A percentile compares a stretch with the other conserved stretches of the same genome.
phyloP scores from a whole-genome alignment of 805 yeast species.

The Metschnikowia chrysomelidarum region DNA sequence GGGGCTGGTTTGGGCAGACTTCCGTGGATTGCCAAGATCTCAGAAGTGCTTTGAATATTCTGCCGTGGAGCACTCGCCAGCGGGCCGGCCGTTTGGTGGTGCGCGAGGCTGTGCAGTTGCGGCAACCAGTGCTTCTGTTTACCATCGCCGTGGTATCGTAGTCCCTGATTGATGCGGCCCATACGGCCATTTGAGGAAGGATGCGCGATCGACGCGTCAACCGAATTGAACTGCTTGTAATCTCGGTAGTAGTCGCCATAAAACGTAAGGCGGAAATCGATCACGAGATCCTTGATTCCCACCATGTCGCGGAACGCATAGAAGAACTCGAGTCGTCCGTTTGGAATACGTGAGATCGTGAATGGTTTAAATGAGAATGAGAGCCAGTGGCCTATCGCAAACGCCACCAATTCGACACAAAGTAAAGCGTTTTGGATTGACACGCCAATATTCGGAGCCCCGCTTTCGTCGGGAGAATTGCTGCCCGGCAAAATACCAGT shows the following conservation, averaged over 20 bases:
- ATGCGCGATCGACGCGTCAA: conserved; percentile 65
- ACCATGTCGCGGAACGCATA: conserved; percentile 75
- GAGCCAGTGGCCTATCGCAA: conserved; percentile 84
- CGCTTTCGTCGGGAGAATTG: conserved; percentile 23
- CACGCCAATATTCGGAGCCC: conserved; percentile 44
- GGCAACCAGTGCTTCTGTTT: conserved; percentile 78
- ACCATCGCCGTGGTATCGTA: conserved; percentile 79
- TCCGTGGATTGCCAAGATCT: conserved; percentile 21
- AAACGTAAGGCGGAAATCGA: conserved; percentile 72
- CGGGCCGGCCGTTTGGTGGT: conserved; percentile 6
- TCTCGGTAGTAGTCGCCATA: conserved; percentile 70
- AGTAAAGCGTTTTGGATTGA: conserved; percentile 75
- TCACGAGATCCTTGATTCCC: conserved; percentile 71
- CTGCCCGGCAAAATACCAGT: conserved; percentile 43
- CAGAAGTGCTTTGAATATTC: conserved; percentile 29
- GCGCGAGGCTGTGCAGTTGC: conserved; percentile 12
- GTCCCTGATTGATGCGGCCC: conserved; percentile 77
- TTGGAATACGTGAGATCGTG: conserved; percentile 57
- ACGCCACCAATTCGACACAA: conserved; percentile 80
- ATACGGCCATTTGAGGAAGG: conserved; percentile 62
- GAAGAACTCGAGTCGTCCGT: conserved; percentile 58
- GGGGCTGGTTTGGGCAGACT: conserved; percentile 4
- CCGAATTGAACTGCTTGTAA: conserved; percentile 80
- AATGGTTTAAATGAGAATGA: conserved; percentile 82
- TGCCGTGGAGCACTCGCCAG: conserved; percentile 6